Base-by-base conservation (phyloP, 495 filamentous ascomycete species). In the Echria macrotheca region DNA sequence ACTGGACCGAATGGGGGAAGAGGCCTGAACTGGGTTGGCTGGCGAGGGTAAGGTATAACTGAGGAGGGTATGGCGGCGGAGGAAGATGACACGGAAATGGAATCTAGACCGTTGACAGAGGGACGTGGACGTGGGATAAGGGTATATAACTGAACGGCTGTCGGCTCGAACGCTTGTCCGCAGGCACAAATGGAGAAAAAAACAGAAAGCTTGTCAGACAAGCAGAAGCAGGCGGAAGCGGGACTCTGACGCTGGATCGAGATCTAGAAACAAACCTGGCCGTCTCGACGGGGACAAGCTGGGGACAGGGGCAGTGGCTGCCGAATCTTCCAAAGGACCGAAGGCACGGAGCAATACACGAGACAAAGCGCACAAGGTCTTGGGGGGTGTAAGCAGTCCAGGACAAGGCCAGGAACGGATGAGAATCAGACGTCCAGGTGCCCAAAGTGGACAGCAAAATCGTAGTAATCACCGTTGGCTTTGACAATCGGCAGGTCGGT, bases 371-470 rank as follows among this genome's bases (percentile, higher is more conserved):
- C 24, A 24, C 44, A 39, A n/a, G n/a, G n/a, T n/a, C n/a, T n/a
- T n/a, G n/a, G n/a, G 12, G 31, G 25, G 25, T 9, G 33, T 45
- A 23, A 44, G 31, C 33, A 36, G 31, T 23, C 19, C 25, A 50
- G 47, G 10, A 51, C 32, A 44, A 38, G 40, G 31, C 17, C 49
- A 50, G 19, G 48, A 22, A 50, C 32, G 25, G 24, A 29, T 39
- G 46, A 39, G 23, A 24, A 39, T 15, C 19, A 26, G 14, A 24
- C n/a, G 15, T 15, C 15, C 38, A 8, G 38, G 22, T 24, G 21
- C 22, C 18, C 15, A 22, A 11, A 25, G 38, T 23, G 38, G 14
- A 22, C 18, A 21, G 22, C 15, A 25, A n/a, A 17, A 21, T 21
- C 15, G n/a, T 21, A 7, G 8, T 21, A 11, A 21, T 41, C 19